Evolutionary conservation across 1,284 basidiomycete species (phyloP).

Genomic region (Austroboletus novae-zelandiae): DNA sequence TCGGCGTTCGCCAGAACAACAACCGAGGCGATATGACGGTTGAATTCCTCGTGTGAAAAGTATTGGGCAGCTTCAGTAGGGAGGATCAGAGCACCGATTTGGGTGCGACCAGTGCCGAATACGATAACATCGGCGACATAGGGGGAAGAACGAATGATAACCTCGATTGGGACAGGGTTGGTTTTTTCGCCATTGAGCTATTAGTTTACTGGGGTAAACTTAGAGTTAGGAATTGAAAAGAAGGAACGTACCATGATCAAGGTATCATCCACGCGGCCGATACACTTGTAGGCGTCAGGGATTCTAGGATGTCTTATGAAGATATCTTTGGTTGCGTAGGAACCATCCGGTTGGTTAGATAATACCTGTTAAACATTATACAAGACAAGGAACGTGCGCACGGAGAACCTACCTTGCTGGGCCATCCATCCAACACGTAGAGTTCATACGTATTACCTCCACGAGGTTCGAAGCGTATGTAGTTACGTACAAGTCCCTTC

Average conservation of each 20-base stretch:
- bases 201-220: neutral
- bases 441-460: slow-evolving; percentile 50
- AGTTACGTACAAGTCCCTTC: slow-evolving; percentile 31
- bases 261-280: slow-evolving; percentile 62
- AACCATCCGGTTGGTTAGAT: slow-evolving; percentile 54
- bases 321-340: slow-evolving; percentile 60
- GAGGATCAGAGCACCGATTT: slow-evolving; percentile 55
- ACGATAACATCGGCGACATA: slow-evolving; percentile 51
- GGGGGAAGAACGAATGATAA: slow-evolving; percentile 41
- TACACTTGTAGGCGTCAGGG: slow-evolving; percentile 47
- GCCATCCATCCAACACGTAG: slow-evolving; percentile 55
- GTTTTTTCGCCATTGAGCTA: slow-evolving; percentile 54
- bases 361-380: slow-evolving; percentile 28
- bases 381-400: too few relatives aligned
- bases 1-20: slow-evolving; percentile 48
- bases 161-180: slow-evolving; percentile 50
- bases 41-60: slow-evolving; percentile 38
- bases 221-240: neutral
- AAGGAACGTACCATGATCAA: slow-evolving; percentile 38
- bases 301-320: slow-evolving; percentile 47
- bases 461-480: slow-evolving; percentile 44
- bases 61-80: slow-evolving; percentile 46
- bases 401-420: slow-evolving; percentile 43
- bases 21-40: slow-evolving; percentile 45
- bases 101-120: slow-evolving; percentile 54